Conservation (phyloP, 164 flowering plant species). For the Cinnamomum chago region DNA sequence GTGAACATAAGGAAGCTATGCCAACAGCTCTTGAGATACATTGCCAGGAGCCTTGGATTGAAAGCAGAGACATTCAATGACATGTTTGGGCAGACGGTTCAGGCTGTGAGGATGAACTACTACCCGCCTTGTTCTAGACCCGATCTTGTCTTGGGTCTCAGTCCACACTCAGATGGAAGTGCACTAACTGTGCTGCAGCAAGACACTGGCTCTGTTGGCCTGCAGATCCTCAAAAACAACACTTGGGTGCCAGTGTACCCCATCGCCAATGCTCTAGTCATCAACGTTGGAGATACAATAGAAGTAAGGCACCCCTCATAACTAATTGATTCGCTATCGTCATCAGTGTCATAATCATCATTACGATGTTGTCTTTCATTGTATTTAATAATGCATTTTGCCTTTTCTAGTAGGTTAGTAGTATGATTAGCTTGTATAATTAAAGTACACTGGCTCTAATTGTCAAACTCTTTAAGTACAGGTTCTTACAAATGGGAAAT, state of each 20-base stretch:
- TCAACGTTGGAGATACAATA: constrained; percentile 89
- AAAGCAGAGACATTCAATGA: constrained; percentile 46
- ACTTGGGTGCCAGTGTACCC: constrained; percentile 75
- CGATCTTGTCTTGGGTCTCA: constrained; percentile 79
- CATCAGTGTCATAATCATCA: not conserved
- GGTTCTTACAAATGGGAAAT: constrained; percentile 89
- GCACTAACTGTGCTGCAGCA: constrained; percentile 87
- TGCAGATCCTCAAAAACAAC: constrained; percentile 70
- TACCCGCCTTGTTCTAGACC: constrained; percentile 91
- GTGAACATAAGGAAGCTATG: constrained; percentile 55
- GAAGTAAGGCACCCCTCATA: constrained; percentile 43
- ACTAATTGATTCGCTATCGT: not conserved
- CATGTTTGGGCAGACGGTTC: constrained; percentile 76
- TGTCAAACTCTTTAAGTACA: constrained; percentile 15
- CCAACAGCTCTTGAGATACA: constrained; percentile 43
- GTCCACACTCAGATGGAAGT: constrained; percentile 96
- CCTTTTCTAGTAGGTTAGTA: not conserved
- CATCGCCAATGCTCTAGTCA: constrained; percentile 61
- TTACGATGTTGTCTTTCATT: not conserved
- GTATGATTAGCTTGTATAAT: not conserved
- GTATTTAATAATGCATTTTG: not conserved
- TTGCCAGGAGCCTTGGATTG: constrained; percentile 57
- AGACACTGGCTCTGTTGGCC: constrained; percentile 60
- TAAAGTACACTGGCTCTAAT: not conserved
- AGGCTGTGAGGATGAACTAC: constrained; percentile 92